Percentiles rank a stretch among this genome's conserved stretches.
phyloP scores from a whole-genome alignment of 2,329 filamentous ascomycete genomes.

The Cadophora gregata region DNA sequence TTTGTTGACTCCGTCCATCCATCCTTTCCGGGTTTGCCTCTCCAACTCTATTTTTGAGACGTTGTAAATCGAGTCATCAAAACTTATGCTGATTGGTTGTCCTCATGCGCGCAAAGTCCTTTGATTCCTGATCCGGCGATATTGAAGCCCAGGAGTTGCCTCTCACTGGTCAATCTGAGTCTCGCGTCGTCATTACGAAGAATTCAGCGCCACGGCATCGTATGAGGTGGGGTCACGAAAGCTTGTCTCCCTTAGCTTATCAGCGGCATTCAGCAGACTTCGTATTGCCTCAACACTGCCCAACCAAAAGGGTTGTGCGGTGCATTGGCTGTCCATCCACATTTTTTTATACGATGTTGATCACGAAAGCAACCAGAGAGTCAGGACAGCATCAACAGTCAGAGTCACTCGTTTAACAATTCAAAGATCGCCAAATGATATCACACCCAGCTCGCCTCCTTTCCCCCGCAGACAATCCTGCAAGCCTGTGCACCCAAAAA shows the following conservation, averaged over 20 bases:
- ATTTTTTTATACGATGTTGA: background rate
- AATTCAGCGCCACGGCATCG: conserved; percentile 6
- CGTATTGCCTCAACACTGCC: conserved; percentile 5
- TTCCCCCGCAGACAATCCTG: background rate
- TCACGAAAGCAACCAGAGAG: background rate
- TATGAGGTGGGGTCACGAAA: conserved; percentile 3
- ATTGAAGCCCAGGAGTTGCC: background rate
- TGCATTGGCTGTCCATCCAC: background rate
- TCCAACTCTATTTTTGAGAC: background rate
- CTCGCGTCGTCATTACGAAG: conserved; percentile 10
- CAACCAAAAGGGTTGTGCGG: background rate
- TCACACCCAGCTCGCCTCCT: background rate
- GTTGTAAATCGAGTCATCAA: background rate
- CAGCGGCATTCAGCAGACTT: background rate
- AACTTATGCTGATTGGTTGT: background rate
- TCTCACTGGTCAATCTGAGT: background rate
- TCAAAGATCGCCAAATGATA: background rate
- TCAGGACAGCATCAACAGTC: background rate
- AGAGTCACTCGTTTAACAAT: background rate
- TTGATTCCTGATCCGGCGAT: background rate
- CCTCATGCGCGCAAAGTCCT: background rate
- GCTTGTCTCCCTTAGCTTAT: conserved; percentile 11
- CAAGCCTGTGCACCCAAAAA: background rate
- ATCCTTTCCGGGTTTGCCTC: background rate
- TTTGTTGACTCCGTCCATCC: background rate